Conservation (phyloP, 2,329 filamentous ascomycete genomes). For the Trichoderma sp. region DNA sequence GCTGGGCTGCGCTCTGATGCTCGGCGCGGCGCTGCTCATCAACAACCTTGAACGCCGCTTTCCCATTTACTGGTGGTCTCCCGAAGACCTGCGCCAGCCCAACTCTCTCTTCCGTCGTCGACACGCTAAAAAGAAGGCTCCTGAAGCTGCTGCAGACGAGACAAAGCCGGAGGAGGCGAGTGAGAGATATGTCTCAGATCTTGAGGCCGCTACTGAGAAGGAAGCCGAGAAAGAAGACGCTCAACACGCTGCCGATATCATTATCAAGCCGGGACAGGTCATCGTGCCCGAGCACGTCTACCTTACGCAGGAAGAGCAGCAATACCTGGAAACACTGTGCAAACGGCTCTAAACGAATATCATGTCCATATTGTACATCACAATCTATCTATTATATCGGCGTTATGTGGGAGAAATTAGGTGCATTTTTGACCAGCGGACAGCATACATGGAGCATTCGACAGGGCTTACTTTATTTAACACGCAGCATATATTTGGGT, state of each 20-base stretch:
- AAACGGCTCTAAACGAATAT: conserved; percentile 35
- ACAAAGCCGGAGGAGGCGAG: conserved; percentile 1
- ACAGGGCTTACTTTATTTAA: neutral
- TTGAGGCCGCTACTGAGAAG: conserved; percentile 26
- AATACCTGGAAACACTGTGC: conserved; percentile 41
- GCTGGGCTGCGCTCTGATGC: conserved; percentile 62
- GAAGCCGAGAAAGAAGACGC: conserved; percentile 26
- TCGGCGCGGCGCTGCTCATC: conserved; percentile 61
- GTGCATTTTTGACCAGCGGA: neutral
- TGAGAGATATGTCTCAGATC: conserved; percentile 18
- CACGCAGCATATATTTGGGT: neutral
- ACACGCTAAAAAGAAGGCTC: conserved; percentile 1
- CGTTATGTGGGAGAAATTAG: neutral
- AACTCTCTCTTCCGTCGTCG: conserved; percentile 24
- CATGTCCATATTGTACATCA: conserved; percentile 2
- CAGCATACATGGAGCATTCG: neutral
- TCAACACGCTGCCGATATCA: conserved; percentile 35
- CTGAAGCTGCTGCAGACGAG: conserved; percentile 18
- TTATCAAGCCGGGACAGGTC: conserved; percentile 40
- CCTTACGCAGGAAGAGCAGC: conserved; percentile 42
- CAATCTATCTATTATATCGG: neutral
- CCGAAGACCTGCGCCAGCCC: conserved; percentile 36
- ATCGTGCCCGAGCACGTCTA: conserved; percentile 41
- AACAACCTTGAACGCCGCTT: conserved; percentile 71
- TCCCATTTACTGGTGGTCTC: conserved; percentile 71